Conservation (phyloP, 139 green algal species). For the Picochlorum sp. region DNA sequence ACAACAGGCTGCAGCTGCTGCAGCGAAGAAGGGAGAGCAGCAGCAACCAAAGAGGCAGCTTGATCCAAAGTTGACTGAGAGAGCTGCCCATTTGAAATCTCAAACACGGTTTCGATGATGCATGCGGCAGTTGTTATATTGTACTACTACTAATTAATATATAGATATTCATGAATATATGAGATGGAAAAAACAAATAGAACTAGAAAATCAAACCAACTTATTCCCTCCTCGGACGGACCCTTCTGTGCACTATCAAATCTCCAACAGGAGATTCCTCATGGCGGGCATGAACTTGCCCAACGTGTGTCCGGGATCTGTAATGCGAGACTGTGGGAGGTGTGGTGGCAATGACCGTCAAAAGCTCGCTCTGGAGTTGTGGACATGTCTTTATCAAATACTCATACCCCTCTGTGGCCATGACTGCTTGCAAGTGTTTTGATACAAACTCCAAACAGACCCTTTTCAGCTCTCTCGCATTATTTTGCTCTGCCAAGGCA, state of each 20-base stretch:
- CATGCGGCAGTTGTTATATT: too few relatives aligned
- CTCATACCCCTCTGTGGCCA: constrained; percentile 87
- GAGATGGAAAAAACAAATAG: too few relatives aligned
- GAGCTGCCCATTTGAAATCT: too few relatives aligned
- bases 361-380: constrained; percentile 61
- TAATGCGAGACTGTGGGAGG: background rate
- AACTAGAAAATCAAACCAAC: background rate
- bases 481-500: constrained; percentile 92
- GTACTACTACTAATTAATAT: too few relatives aligned
- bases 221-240: constrained; percentile 19
- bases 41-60: background rate
- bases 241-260: constrained; percentile 14
- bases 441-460: constrained; percentile 90
- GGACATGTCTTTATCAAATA: constrained; percentile 85
- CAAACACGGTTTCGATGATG: too few relatives aligned
- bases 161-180: too few relatives aligned
- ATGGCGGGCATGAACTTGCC: constrained; percentile 10
- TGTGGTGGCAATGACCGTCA: constrained; percentile 31
- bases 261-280: constrained; percentile 27
- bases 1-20: background rate
- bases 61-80: too few relatives aligned
- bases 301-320: background rate
- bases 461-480: constrained; percentile 75
- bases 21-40: background rate
- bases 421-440: constrained; percentile 77